Percentiles rank a stretch among this genome's conserved stretches.
Conservation (phyloP, 2,329 filamentous ascomycete genomes). For the Aureobasidium namibiae region DNA sequence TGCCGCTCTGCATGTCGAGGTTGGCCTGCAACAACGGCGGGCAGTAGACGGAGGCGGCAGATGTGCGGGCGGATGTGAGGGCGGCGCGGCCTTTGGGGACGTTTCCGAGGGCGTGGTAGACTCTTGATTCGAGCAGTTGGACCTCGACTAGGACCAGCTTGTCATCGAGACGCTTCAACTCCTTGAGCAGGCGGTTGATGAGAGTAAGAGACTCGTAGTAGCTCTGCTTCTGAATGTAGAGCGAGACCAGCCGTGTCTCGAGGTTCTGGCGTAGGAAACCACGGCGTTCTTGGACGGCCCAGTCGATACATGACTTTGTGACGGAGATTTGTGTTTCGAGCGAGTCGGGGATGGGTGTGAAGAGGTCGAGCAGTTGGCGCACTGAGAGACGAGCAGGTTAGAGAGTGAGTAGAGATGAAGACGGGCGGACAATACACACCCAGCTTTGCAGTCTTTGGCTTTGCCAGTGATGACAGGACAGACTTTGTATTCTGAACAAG, state of each 20-base stretch:
- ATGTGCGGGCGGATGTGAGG: constrained; percentile 87
- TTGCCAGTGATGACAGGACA: constrained; percentile 90
- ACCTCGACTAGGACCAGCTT: constrained; percentile 97
- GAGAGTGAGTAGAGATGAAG: background rate
- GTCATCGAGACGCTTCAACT: constrained; percentile 96
- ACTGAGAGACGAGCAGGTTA: constrained; percentile 45
- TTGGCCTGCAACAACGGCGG: constrained; percentile 91
- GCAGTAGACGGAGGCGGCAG: constrained; percentile 93
- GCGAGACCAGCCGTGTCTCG: constrained; percentile 84
- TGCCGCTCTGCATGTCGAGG: constrained; percentile 97
- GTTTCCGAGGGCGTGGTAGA: constrained; percentile 96
- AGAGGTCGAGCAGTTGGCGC: constrained; percentile 91
- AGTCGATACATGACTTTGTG: constrained; percentile 99
- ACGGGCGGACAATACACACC: constrained; percentile 50
- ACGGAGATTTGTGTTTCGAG: constrained; percentile 89
- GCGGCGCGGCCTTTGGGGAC: constrained; percentile 92
- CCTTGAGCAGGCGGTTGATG: constrained; percentile 91
- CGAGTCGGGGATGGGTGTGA: constrained; percentile 87
- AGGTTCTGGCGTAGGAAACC: constrained; percentile 97
- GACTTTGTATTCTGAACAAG: constrained; percentile 85
- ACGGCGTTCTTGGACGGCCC: constrained; percentile 89
- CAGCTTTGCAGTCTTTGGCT: constrained; percentile 97
- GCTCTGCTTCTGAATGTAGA: constrained; percentile 95
- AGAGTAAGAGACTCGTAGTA: constrained; percentile 96
- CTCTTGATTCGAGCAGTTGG: constrained; percentile 89